Percentiles rank a stretch among this genome's conserved stretches.
phyloP scores from a whole-genome alignment of 2,329 filamentous ascomycete genomes.

The Beauveria rudraprayagi region DNA sequence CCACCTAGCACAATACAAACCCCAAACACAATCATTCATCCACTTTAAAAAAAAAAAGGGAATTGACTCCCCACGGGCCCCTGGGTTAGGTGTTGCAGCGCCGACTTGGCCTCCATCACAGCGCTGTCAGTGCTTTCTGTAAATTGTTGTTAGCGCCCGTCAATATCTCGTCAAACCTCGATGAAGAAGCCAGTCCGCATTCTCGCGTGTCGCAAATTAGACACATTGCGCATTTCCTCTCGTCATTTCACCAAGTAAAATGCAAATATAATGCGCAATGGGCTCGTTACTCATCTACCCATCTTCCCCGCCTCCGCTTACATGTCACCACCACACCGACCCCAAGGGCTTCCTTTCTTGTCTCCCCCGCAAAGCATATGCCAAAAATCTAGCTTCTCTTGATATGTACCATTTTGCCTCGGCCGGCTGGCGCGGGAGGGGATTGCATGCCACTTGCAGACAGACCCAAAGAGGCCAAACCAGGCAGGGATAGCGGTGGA shows the following conservation, averaged over 20 bases:
- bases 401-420: neutral
- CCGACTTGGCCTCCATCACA: no score
- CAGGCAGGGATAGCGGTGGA: no score
- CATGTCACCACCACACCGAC: neutral
- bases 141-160: neutral
- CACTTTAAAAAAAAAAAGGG: no score
- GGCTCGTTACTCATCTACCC: neutral
- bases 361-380: constrained; percentile 1
- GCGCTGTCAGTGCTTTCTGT: neutral
- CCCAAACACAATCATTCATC: no score
- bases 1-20: no score
- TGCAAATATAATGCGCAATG: neutral
- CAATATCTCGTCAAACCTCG: neutral
- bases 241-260: neutral
- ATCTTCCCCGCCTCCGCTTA: neutral
- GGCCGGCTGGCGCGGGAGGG: neutral
- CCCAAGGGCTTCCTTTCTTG: neutral
- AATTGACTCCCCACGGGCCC: no score
- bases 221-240: neutral
- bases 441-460: neutral
- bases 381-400: neutral
- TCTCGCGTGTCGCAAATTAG: neutral
- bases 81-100: no score
- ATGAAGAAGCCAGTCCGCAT: neutral
- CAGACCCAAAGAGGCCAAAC: no score